phyloP scores from a whole-genome alignment of 2,329 filamentous ascomycete species.

The Aspergillus hiratsukae region DNA sequence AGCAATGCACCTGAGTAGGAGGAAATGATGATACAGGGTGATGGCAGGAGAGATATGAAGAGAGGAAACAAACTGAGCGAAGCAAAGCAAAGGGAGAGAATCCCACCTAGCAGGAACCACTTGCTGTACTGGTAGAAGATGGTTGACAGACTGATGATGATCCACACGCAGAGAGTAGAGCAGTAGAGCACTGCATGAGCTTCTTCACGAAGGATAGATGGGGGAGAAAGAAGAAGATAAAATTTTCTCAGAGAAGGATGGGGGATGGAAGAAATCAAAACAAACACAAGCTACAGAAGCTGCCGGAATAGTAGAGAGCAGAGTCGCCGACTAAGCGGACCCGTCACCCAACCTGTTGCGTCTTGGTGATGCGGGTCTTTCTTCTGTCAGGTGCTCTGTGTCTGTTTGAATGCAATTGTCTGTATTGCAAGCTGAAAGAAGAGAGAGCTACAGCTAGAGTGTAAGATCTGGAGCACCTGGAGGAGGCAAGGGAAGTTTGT shows the following conservation, averaged over 20 bases:
- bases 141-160: background rate
- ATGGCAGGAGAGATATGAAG: conserved; percentile 1
- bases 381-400: background rate
- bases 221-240: background rate
- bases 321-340: background rate
- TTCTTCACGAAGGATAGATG: background rate
- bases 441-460: background rate
- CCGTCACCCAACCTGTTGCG: background rate
- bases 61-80: background rate
- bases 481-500: background rate
- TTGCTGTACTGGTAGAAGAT: background rate
- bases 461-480: background rate
- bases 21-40: background rate
- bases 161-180: background rate
- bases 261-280: conserved; percentile 1
- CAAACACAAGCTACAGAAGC: background rate
- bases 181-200: background rate
- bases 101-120: background rate
- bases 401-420: background rate
- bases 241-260: background rate
- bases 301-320: background rate
- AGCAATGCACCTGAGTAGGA: background rate
- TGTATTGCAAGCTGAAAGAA: background rate
- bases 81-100: background rate
- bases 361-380: background rate